phyloP scores from a whole-genome alignment of 371 early-diverging fungal species.

The Syncephalastrum sp. region DNA sequence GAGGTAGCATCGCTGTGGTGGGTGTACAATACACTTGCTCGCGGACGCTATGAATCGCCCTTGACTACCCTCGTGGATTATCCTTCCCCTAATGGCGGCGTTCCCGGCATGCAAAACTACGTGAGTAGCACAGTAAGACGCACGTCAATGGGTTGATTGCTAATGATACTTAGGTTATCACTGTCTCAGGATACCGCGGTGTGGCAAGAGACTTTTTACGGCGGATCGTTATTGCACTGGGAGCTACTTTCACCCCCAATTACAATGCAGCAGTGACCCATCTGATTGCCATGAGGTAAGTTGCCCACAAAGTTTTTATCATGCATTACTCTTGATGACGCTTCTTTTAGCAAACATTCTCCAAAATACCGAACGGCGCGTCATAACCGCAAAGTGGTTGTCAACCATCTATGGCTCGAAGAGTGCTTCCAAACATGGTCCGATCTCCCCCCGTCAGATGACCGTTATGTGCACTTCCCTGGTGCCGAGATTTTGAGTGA shows the following conservation, averaged over 20 bases:
- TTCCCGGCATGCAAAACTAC: slow-evolving; percentile 48
- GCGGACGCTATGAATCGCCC: slow-evolving; percentile 38
- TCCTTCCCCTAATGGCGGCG: slow-evolving; percentile 48
- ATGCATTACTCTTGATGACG: neutral
- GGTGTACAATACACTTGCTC: slow-evolving; percentile 48
- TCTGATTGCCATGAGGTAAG: slow-evolving; percentile 67
- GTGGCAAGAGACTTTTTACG: slow-evolving; percentile 69
- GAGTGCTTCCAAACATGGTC: slow-evolving; percentile 67
- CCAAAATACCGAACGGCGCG: slow-evolving; percentile 64
- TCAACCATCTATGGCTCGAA: slow-evolving; percentile 92
- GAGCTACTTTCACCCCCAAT: slow-evolving; percentile 60
- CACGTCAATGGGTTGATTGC: neutral
- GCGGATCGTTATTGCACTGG: slow-evolving; percentile 60
- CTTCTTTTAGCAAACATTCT: slow-evolving; percentile 42
- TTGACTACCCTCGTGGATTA: slow-evolving; percentile 53
- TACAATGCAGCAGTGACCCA: slow-evolving; percentile 51
- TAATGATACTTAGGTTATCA: slow-evolving; percentile 39
- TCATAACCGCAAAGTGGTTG: slow-evolving; percentile 62
- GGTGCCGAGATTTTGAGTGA: slow-evolving; percentile 18
- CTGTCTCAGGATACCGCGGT: slow-evolving; percentile 70
- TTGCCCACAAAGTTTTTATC: slow-evolving; percentile 4
- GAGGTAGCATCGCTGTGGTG: slow-evolving; percentile 62
- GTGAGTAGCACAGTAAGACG: neutral
- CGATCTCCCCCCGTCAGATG: slow-evolving; percentile 50
- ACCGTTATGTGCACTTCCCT: slow-evolving; percentile 56